Base-by-base conservation (phyloP, 2,329 filamentous ascomycete genomes). In the Lachnellula cervina region DNA sequence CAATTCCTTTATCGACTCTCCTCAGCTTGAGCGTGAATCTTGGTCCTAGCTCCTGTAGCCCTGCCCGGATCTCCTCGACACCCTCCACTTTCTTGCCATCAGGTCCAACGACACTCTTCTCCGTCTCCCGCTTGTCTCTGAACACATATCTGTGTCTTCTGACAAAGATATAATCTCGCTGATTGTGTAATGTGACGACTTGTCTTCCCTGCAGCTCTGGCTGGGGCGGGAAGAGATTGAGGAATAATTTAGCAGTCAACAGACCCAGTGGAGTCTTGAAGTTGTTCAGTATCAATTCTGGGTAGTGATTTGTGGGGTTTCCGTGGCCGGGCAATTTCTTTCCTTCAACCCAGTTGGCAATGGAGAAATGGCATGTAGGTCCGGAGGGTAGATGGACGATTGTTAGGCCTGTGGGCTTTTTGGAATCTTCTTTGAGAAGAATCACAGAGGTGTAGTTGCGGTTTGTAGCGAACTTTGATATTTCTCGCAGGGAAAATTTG, bases 141-240 rank as follows among this genome's bases (percentile, higher is more conserved):
- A 99, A 97, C 1, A 96, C 82, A 68, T 99, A 99, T 47, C 94
- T 80, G 72, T 97, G 92, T 38, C 92, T 80, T 5, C 94, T 81
- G 51, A 97, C 80, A 71, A 99, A 99, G 65, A 97, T 94, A 72
- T 93, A 97, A 72, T 97, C 93, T 61, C 93, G 87, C 76, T 96
- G 92, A 66, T 97, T 97, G 73, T 97, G 91, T 51, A 97, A 74
- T 0, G 93, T 97, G 8, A 97, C 84, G 1, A 97, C 92, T 68
- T 97, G 92, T 23, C 93, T 79, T 4, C 93, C 93, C 63, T 88
- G 80, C 5, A 97, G 77, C 66, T 97, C 90, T 0, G 94, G 93
- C 44, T 84, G 82, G 0, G 86, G 82, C 0, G 93, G 94, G 72
- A 90, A 94, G 28, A 95, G 73, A 0, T 81, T 84, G 60, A 87